Base-by-base conservation (phyloP, 768 basidiomycete species). In the Cubamyces lactineus region DNA sequence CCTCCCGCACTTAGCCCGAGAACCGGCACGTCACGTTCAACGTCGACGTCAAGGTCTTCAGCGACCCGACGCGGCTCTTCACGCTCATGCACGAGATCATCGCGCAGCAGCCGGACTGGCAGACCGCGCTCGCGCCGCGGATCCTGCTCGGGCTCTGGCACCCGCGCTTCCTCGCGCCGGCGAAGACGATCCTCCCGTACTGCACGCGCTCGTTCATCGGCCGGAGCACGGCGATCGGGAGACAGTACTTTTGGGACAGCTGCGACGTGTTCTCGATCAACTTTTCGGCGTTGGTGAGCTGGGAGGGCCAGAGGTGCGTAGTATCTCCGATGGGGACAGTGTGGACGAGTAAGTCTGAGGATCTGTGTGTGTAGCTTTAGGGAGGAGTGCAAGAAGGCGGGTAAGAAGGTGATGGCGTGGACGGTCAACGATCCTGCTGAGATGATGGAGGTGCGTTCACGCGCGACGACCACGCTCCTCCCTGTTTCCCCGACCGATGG, bases 361-460 rank as follows among this genome's bases (percentile, higher is more conserved):
- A 57, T 51, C 23, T 30, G 50, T 34, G 9, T 34, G 42, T 67
- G 40, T 67, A 84, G 96, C 78, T 97, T 98, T 77, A 78, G 86
- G 55, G 73, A 78, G 43, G 89, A 94, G 66, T 94, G 92, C 76
- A 86, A 86, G 71, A 78, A 71, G 23, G 86, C 85, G 1, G 89
- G 89, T n/a, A 96, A 96, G 82, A 81, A 81, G 67, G 67, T 97
- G 53, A 88, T 94, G 83, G 92, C 94, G 2, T 97, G 95, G 96
- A 98, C 96, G 0, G 95, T 98, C 28, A 98, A 98, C 71, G 82
- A 87, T 39, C 86, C 85, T 12, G 85, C 85, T 53, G 86, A 93
- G 69, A 93, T 94, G 92, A 89, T 92, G 83, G 91, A 94, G 85
- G 91, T 87, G 28, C 45, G 84, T 74, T 5, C 30, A 53, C 52